Evolutionary conservation across 2,329 filamentous ascomycete species (phyloP).

Genomic region (Colletotrichum salicis): DNA sequence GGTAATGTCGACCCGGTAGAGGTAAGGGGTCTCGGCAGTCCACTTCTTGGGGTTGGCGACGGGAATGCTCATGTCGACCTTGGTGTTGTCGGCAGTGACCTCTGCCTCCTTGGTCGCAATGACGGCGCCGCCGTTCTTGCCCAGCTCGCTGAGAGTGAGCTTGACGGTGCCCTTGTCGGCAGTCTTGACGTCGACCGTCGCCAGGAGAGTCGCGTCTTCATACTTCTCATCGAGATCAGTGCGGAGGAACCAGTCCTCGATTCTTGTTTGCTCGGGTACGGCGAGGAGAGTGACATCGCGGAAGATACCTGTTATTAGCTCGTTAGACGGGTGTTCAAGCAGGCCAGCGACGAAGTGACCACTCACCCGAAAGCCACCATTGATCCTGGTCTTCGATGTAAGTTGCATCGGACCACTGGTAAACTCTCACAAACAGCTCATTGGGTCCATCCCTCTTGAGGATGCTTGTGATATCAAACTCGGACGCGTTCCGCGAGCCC

Average conservation of each 20-base stretch:
- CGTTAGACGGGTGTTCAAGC: background rate
- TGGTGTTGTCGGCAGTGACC: constrained; percentile 41
- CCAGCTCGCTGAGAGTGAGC: constrained; percentile 55
- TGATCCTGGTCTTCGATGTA: constrained; percentile 79
- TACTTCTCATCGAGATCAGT: constrained; percentile 64
- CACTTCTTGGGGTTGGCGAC: constrained; percentile 69
- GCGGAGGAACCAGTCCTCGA: constrained; percentile 69
- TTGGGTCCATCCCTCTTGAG: constrained; percentile 58
- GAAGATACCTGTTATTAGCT: constrained; percentile 62
- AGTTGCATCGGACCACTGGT: constrained; percentile 75
- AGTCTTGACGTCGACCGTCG: constrained; percentile 56
- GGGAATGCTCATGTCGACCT: constrained; percentile 55
- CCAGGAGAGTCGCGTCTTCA: constrained; percentile 59
- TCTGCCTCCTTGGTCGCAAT: constrained; percentile 41
- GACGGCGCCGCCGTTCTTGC: constrained; percentile 46
- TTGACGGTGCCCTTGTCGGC: constrained; percentile 48
- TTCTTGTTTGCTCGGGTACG: constrained; percentile 60
- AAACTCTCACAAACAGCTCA: constrained; percentile 71
- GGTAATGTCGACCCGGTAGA: constrained; percentile 65
- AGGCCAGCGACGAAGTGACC: too few species aligned
- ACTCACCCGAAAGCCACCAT: constrained; percentile 71
- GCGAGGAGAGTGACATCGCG: constrained; percentile 72
- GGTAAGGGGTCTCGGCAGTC: constrained; percentile 73
- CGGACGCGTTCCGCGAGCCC: constrained; percentile 73
- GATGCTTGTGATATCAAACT: constrained; percentile 72